phyloP scores from a whole-genome alignment of 2,329 filamentous ascomycete genomes.

The Fusarium sororula region DNA sequence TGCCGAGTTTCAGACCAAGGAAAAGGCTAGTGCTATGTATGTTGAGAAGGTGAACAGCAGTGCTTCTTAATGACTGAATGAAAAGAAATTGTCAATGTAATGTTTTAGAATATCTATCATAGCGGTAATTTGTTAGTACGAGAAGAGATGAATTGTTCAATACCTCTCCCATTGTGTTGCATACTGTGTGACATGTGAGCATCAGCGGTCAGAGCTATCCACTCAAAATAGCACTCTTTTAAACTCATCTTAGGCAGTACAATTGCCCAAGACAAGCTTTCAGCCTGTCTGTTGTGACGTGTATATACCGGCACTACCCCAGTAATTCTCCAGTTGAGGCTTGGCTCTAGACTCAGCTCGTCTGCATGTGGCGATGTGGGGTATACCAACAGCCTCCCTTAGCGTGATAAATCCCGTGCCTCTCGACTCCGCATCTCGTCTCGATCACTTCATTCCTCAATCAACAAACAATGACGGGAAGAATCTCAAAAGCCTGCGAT shows the following conservation, averaged over 20 bases:
- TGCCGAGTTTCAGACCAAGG: slow-evolving; percentile 24
- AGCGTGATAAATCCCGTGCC: neutral
- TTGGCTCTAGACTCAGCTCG: neutral
- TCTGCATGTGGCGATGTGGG: slow-evolving; percentile 1
- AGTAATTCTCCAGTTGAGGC: neutral
- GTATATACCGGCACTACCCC: neutral
- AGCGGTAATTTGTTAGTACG: neutral
- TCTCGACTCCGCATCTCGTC: neutral
- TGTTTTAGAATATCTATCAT: neutral
- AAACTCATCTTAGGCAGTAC: no score
- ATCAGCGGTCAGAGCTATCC: accelerated
- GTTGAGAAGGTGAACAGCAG: slow-evolving; percentile 18
- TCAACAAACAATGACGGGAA: slow-evolving; percentile 2
- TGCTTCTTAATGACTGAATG: neutral
- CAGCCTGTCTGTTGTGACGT: neutral
- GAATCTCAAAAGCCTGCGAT: slow-evolving; percentile 47
- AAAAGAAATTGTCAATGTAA: neutral
- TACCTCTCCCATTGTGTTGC: no score
- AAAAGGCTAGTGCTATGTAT: slow-evolving; percentile 30
- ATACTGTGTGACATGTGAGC: no score
- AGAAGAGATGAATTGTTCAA: neutral
- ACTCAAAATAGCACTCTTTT: accelerated
- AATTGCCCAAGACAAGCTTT: no score
- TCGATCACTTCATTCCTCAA: neutral
- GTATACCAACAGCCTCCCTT: neutral